Base-by-base conservation (phyloP, 345 rosid genomes). In the Arabis hirsuta region DNA sequence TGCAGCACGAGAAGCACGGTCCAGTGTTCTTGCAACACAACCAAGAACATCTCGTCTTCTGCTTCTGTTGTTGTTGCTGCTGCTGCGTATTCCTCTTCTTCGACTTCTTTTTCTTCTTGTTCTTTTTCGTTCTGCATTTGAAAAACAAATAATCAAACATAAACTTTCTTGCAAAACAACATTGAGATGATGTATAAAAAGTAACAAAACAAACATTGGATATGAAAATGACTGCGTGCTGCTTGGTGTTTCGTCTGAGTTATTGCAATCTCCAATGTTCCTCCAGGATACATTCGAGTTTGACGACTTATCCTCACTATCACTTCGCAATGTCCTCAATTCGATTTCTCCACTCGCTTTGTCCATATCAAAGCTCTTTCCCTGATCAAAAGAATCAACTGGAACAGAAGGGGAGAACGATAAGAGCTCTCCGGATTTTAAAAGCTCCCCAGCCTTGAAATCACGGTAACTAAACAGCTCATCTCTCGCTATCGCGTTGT, bases 1-100 rank as follows among this genome's bases (percentile, higher is more conserved):
- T 22, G 46, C 74, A 76, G 22, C 79, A 76, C 24, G 74, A 69
- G 59, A 62, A 62, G 56, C 70, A 76, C 0, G 46, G 55, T 62
- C 70, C 69, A 44, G 26, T 24, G 69, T 45, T 55, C 20, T 62
- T 68, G 74, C 69, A 76, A 63, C 79, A 69, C 12, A 69, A 31
- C 71, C 75, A 76, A 48, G 62, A 70, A 70, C 76, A 76, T 51
- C 76, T 70, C 72, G 47, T 76, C 62, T 76, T 76, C 71, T 67
- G 73, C 63, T 50, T 50, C 39, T 66, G 71, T 0, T 71, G 66
- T 36, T 69, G 71, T n/a, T 66, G 78, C 12, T 73, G 78, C 12
- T 73, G 67, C 42, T 45, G 68, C 8, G 48, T 26, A 6, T 12
- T 67, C 78, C 59, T 74, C 66, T 73, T 75, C 29, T 54, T 61